Evolutionary conservation across 768 basidiomycete species (phyloP), one percentile per base, ranked within the genome.

Genomic region (Scleroderma citrinum): DNA sequence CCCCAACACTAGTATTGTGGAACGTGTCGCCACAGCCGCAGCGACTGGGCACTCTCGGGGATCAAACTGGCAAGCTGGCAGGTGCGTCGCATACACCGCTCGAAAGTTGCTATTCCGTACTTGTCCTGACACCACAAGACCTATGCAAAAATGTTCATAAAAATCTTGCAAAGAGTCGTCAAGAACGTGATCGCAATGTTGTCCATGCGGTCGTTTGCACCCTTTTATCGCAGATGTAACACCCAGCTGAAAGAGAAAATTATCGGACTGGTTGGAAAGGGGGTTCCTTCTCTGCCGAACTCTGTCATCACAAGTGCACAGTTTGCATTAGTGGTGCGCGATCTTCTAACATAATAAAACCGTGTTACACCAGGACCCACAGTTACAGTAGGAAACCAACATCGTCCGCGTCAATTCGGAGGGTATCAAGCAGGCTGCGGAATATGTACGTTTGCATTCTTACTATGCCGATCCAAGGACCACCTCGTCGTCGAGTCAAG

Each of bases 351-450:
- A 14, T 32, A 29, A n/a, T 19, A 12, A 17, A 7, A 12, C 3
- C 16, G 19, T n/a, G 29, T 31, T 14, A 12, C 5, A 17, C 29
- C 13, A 29, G 19, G 16, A 37, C n/a, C 26, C 43, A 16, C 46
- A n/a, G 16, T 53, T 16, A 30, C 17, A 23, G 32, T 62, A 88
- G 86, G 71, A 71, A 52, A 82, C 81, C 2, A 70, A 77, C 54
- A 54, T 87, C 17, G 84, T 87, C 8, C 69, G 70, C 29, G 72
- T 87, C 46, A 76, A 80, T 60, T 73, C 76, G 19, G 66, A 73
- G 7, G 84, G 83, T n/a, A 76, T 88, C 23, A 71, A 71, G 54
- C 66, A 68, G 44, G 86, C 85, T 30, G 86, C 87, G n/a, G 72
- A 72, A 69, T 76, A 83, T 59, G 86, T 87, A 61, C 53, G 57